phyloP scores from a whole-genome alignment of 2,329 filamentous ascomycete genomes.

The Trichoderma lentiforme region DNA sequence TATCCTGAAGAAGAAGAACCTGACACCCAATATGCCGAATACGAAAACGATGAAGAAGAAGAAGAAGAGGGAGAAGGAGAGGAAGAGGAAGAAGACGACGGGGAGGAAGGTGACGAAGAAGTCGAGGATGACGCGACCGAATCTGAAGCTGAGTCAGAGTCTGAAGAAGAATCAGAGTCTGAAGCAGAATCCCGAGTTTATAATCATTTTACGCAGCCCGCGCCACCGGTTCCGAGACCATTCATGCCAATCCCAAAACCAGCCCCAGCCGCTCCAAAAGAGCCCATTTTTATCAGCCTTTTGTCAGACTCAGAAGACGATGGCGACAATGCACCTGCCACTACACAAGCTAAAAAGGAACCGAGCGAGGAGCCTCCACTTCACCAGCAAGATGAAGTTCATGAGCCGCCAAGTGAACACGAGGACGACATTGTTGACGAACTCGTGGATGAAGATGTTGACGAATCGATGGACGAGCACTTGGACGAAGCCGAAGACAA shows the following conservation, averaged over 20 bases:
- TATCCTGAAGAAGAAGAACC: not conserved
- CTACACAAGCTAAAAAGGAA: not conserved
- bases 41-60: not conserved
- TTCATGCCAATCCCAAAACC: conserved; percentile 10
- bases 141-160: conserved; percentile 30
- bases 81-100: not conserved
- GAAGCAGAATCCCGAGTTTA: conserved; percentile 19
- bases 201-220: conserved; percentile 5
- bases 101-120: not conserved
- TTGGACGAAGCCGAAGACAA: not conserved
- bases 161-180: conserved; percentile 29
- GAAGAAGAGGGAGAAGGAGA: not conserved
- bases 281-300: conserved; percentile 45
- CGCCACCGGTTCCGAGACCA: not conserved
- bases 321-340: conserved; percentile 27
- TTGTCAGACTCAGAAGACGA: conserved; percentile 48
- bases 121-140: not conserved
- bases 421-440: not conserved
- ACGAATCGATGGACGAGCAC: not conserved
- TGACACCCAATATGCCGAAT: not conserved
- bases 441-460: conserved; percentile 8
- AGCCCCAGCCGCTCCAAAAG: conserved; percentile 24
- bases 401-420: not conserved
- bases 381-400: not conserved
- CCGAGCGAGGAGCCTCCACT: not conserved